Evolutionary conservation across 2,329 filamentous ascomycete species (phyloP).

Genomic region (Claviceps sorghi): DNA sequence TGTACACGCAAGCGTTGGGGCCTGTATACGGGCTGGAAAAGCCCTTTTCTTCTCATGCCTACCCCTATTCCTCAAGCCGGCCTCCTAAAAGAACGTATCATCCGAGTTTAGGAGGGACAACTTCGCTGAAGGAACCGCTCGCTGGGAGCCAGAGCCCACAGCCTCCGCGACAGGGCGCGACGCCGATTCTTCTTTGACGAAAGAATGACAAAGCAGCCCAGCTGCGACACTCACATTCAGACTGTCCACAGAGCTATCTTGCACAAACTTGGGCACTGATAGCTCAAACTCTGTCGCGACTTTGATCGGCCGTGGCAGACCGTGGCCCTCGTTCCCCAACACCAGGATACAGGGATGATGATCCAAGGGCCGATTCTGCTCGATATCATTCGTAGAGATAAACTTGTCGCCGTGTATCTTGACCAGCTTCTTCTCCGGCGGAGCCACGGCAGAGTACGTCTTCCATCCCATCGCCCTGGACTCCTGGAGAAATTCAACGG

Average conservation of each 20-base stretch:
- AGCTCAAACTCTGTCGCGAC: slow-evolving; percentile 50
- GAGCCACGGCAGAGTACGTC: slow-evolving; percentile 60
- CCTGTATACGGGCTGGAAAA: background rate
- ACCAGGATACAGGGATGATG: slow-evolving; percentile 61
- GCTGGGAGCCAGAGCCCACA: background rate
- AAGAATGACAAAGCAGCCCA: slow-evolving; percentile 57
- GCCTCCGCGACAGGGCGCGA: background rate
- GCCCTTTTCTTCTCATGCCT: background rate
- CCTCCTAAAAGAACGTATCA: background rate
- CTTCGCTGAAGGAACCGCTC: background rate
- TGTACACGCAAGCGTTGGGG: background rate
- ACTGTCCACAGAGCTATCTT: slow-evolving; percentile 57
- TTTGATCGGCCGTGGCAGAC: slow-evolving; percentile 49
- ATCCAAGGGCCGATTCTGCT: slow-evolving; percentile 36
- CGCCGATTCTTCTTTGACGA: slow-evolving; percentile 33
- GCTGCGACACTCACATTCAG: slow-evolving; percentile 87
- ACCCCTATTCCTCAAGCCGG: too few relatives aligned
- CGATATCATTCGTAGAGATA: slow-evolving; percentile 34
- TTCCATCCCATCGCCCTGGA: slow-evolving; percentile 65
- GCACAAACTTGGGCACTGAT: slow-evolving; percentile 46
- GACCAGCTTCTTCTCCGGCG: slow-evolving; percentile 21
- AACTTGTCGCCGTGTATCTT: slow-evolving; percentile 26
- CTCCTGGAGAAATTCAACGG: slow-evolving; percentile 52
- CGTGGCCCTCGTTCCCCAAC: slow-evolving; percentile 68
- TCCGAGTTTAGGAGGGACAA: background rate